Evolutionary conservation across 805 yeast species (phyloP).

Genomic region (Naumovozyma dairenensis): DNA sequence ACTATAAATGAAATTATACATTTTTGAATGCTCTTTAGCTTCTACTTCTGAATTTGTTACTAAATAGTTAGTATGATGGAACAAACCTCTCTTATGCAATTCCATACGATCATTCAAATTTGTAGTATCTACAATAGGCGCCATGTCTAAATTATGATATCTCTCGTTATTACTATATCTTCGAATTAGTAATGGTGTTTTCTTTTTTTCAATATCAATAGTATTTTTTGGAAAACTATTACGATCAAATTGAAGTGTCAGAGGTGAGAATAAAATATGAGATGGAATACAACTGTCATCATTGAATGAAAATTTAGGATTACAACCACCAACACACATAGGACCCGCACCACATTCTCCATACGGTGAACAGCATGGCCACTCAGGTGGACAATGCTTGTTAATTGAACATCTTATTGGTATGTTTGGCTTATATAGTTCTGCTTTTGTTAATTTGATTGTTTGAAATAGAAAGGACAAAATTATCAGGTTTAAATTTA

Average conservation of each 20-base stretch:
- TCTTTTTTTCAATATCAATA: no score
- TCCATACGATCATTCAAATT: not conserved
- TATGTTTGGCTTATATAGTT: conserved; percentile 18
- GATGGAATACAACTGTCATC: conserved; percentile 69
- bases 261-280: conserved; percentile 49
- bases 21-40: conserved; percentile 50
- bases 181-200: no score
- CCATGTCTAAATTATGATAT: no score
- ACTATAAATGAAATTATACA: conserved; percentile 55
- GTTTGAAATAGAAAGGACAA: no score
- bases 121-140: not conserved
- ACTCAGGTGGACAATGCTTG: conserved; percentile 53
- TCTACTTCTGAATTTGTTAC: conserved; percentile 29
- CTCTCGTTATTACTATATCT: no score
- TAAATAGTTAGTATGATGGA: conserved; percentile 22
- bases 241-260: conserved; percentile 5
- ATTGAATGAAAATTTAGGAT: conserved; percentile 60
- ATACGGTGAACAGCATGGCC: conserved; percentile 83
- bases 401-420: conserved; percentile 17
- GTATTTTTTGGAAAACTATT: no score
- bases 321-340: conserved; percentile 78
- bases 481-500: no score
- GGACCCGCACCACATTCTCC: conserved; percentile 77
- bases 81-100: conserved; percentile 14
- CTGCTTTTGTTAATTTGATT: no score